Evolutionary conservation across 2,329 filamentous ascomycete genomes (phyloP), one percentile per base, ranked within the genome.

Genomic region (Diaporthe helianthi): DNA sequence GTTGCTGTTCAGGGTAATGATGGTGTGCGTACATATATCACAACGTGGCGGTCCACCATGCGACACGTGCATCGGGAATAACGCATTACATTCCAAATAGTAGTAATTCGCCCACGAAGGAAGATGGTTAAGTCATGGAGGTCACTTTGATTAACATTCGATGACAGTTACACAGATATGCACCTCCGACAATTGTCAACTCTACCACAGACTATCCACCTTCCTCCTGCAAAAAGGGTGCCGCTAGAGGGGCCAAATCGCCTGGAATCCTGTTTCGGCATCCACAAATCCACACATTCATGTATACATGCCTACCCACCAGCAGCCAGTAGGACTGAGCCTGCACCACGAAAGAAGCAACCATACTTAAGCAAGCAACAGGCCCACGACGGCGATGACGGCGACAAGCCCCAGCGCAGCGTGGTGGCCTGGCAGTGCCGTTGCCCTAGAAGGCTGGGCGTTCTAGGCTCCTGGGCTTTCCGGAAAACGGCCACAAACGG

Each of bases 201-300:
- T 44, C 58, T 49, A 36, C 36, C 44, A 63, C 44, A 33, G 44
- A 63, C 58, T 44, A 63, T 36, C n/a, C 31, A 49, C 29, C 44
- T 36, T 63, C 24, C 13, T 36, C 33, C 29, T 63, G 44, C 44
- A 26, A 19, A 49, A 22, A 63, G 58, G 58, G 44, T 49, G 58
- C 29, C 41, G 49, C 44, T 7, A 13, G 31, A 36, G 19, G 58
- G 44, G 41, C 58, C 29, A 33, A 22, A 47, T 33, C 29, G 47
- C 29, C 15, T 29, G 29, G 44, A 63, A 63, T 63, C 58, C 58
- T 47, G 58, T 47, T 61, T 61, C 58, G 46, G 41, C 41, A n/a
- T 33, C 58, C 58, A 61, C 58, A 47, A 19, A 9, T 33, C 58
- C 58, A 47, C 58, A 47, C 26, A 36, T 33, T 24, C 19, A 17